Percentiles rank a stretch among this genome's conserved stretches.
phyloP scores from a whole-genome alignment of 176 grass and related monocot genomes.

The Themeda triandra region DNA sequence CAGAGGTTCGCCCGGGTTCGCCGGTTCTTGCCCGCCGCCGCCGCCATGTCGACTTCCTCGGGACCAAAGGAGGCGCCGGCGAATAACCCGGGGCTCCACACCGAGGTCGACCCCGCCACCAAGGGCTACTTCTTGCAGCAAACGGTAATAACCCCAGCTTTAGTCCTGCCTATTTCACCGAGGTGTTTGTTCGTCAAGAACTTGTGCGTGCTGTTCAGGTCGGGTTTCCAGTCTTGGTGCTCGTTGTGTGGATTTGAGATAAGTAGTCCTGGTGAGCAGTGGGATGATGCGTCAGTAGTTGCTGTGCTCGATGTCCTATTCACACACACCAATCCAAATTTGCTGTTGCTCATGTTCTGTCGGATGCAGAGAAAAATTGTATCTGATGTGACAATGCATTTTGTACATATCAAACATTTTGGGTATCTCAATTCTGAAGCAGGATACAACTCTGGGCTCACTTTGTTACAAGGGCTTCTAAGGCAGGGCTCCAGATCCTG shows the following conservation, averaged over 20 bases:
- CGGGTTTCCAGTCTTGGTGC: not conserved
- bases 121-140: constrained; percentile 98
- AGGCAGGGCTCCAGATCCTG: too few relatives aligned
- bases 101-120: constrained; percentile 65
- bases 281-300: not conserved
- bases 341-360: not conserved
- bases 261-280: not conserved
- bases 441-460: too few relatives aligned
- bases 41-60: constrained; percentile 60
- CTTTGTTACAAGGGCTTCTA: too few relatives aligned
- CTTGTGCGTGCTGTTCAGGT: not conserved
- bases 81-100: constrained; percentile 74
- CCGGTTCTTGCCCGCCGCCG: constrained; percentile 25
- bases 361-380: not conserved
- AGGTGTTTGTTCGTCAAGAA: not conserved
- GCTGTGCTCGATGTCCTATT: not conserved
- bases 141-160: constrained; percentile 42
- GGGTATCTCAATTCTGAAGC: too few relatives aligned
- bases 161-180: not conserved
- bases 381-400: not conserved
- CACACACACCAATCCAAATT: not conserved
- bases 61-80: constrained; percentile 62
- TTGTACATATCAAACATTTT: too few relatives aligned
- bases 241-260: not conserved
- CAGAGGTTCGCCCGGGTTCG: constrained; percentile 50